These are phyloP conservation scores for Ophioceras dolichostomum DNA, from an alignment of 2,329 filamentous ascomycete genomes.

Conservation along the genomic window DNA sequence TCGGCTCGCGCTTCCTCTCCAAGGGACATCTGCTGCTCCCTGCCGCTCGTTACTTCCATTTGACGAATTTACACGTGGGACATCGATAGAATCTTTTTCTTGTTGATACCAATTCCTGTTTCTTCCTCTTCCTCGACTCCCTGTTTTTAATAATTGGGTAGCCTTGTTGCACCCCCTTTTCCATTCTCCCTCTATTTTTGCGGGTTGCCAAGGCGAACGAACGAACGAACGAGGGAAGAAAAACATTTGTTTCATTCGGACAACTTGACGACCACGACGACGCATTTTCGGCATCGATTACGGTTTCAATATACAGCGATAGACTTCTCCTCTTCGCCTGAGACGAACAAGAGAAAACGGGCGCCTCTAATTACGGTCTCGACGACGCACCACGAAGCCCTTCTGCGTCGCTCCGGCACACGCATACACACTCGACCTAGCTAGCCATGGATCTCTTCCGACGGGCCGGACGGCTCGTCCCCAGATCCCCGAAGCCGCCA, in stretches of 20 bases:
- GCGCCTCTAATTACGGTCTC: neutral
- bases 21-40: constrained; percentile 1
- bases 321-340: neutral
- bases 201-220: neutral
- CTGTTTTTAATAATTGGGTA: too few species aligned
- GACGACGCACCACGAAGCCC: neutral
- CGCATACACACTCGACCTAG: too few species aligned
- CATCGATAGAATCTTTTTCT: neutral
- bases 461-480: constrained; percentile 38
- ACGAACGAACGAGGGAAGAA: neutral
- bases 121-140: neutral
- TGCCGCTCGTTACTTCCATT: constrained; percentile 2
- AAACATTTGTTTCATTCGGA: too few species aligned
- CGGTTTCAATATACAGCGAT: neutral
- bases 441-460: constrained; percentile 45
- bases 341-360: neutral
- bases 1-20: too few species aligned
- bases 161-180: neutral
- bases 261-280: too few species aligned
- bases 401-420: too few species aligned
- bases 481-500: constrained; percentile 25
- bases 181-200: neutral
- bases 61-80: neutral
- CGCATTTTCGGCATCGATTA: neutral
- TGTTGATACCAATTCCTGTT: too few species aligned